Conservation (phyloP, 495 filamentous ascomycete species). For the Astrocystis sublimbata region DNA sequence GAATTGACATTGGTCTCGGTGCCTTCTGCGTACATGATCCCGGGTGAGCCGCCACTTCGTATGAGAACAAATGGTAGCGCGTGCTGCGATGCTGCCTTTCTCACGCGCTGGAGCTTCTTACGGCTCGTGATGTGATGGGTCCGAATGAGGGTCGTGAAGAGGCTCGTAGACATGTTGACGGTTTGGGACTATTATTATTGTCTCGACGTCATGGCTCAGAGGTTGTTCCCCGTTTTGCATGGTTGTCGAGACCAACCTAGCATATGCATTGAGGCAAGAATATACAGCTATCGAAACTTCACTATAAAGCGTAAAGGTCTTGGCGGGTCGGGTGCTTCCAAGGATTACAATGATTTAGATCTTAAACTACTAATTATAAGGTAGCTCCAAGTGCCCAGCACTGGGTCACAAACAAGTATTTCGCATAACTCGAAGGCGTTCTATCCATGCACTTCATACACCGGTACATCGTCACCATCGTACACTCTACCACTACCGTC, state of each 20-base stretch:
- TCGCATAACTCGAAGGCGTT: background rate
- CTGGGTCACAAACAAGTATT: no score
- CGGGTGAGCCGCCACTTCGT: constrained; percentile 65
- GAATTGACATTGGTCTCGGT: constrained; percentile 37
- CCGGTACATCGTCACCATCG: constrained; percentile 38
- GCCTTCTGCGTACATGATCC: constrained; percentile 78
- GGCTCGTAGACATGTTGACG: constrained; percentile 4
- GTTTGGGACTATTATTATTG: no score
- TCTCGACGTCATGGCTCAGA: no score
- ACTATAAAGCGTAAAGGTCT: background rate
- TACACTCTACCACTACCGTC: constrained; percentile 49
- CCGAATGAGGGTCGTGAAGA: constrained; percentile 65
- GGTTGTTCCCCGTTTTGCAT: no score
- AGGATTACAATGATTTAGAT: background rate
- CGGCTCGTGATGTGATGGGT: constrained; percentile 84
- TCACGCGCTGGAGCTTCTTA: constrained; percentile 69
- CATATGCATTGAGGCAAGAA: background rate
- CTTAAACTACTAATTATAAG: no score
- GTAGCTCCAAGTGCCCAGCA: no score
- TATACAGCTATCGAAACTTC: background rate
- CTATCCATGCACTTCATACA: constrained; percentile 24
- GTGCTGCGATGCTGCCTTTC: constrained; percentile 59
- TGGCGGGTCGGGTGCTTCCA: background rate
- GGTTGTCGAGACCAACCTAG: no score
- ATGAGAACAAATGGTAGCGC: constrained; percentile 60